Evolutionary conservation across 176 grass and related monocot species (phyloP), one percentile per base, ranked within the genome.

Genomic region (Ampelocalamus luodianensis): DNA sequence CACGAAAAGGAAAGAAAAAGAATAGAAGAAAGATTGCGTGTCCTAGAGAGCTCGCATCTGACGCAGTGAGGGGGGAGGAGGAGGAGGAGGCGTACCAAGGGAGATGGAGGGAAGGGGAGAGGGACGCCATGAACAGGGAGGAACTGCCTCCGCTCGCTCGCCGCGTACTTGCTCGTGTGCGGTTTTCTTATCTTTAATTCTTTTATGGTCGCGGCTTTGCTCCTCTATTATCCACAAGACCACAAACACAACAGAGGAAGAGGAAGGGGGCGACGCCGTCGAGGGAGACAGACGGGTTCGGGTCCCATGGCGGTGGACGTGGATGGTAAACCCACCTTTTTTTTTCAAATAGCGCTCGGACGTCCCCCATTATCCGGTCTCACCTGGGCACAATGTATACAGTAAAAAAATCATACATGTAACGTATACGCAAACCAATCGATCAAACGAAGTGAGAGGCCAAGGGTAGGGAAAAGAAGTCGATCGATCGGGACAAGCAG

Each of bases 51-150:
- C 46, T 59, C 24, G 17, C 26, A 8, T 10, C 32, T 15, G 23
- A 54, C 56, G 44, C 17, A 22, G 43, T 20, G 32, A 42, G 12
- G 32, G 64, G 11, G 9, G 34, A 53, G 55, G 50, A 14, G 16
- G 71, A 11, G 9, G 34, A 53, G 55, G 50, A 14, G 16, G 71
- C 64, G 59, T 90, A 91, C 90, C 90, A 88, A 2, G 90, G 78
- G 15, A 79, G 82, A 39, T 91, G 86, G 65, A 88, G 82, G 65
- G 90, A 91, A 77, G 90, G 77, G 39, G 71, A 85, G 65, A 91
- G 86, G 77, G 86, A 88, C 65, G 90, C 86, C 90, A 91, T 91
- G 82, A 77, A 24, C 80, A 68, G 73, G 60, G 54, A 63, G 80
- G 43, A 60, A 18, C 79, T 37, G 81, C 76, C 82, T 79, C 76